Evolutionary conservation across 2,329 filamentous ascomycete genomes (phyloP), one percentile per base, ranked within the genome.

Genomic region (Pseudocercospora musae): DNA sequence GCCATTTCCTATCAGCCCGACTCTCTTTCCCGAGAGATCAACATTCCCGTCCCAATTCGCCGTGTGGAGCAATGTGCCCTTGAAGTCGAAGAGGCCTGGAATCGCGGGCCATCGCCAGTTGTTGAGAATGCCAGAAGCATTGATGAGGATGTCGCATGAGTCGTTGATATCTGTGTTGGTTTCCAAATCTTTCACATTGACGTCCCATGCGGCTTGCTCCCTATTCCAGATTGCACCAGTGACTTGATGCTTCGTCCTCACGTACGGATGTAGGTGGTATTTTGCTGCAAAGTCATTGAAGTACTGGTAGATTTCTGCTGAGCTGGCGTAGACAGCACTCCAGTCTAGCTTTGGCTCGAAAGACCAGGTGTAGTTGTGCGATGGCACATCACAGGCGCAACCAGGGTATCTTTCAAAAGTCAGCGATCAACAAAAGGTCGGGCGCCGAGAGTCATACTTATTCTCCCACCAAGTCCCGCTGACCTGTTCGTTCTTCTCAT

Each of bases 201-300:
- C 25, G 68, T 59, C 2, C 68, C 62, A 7, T 4, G 37, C 57
- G 53, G 54, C 50, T 20, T 44, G 33, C 13, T 62, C 66, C 31
- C 69, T 63, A 58, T 81, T 72, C 82, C 81, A 84, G 0, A 61
- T 67, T 3, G 74, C 78, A 59, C 75, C 76, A 31, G 78, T 70
- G 0, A 83, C 79, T 57, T 77, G 74, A 15, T 76, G 78, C 60
- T 77, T 74, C 27, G 82, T 75, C 61, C 77, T 76, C 52, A 83
- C 74, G 46, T 59, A 62, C 18, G 52, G 29, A 23, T 59, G 37
- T 27, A 63, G 33, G 5, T 46, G 23, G 31, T 60, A 63, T n/a
- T 57, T 60, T 8, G 49, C 52, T 4, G 60, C 63, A 20, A 59
- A 57, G 23, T 61, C 50, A 7, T 63, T 48, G 53, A 65, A 57